Evolutionary conservation across 1,284 basidiomycete genomes (phyloP).

Genomic region (Flammula alnicola): DNA sequence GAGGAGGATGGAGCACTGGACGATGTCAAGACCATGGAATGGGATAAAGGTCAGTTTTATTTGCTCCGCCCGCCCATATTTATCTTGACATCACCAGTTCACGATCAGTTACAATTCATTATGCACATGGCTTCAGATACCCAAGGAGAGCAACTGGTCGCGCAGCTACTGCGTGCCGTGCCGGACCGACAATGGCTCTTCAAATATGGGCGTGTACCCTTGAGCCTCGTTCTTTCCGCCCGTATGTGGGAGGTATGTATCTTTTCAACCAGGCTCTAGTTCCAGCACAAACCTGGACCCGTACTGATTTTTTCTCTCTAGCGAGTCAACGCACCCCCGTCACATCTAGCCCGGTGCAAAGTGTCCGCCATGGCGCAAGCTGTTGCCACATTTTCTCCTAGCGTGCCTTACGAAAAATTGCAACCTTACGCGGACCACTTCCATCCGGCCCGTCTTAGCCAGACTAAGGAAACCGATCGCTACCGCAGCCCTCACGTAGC

Average conservation of each 20-base stretch:
- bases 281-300: no score
- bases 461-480: no score
- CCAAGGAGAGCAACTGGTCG: slow-evolving; percentile 80
- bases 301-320: slow-evolving; percentile 30
- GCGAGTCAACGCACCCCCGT: slow-evolving; percentile 41
- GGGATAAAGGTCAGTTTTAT: slow-evolving; percentile 45
- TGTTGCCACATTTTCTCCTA: slow-evolving; percentile 47
- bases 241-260: slow-evolving; percentile 70
- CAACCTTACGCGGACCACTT: slow-evolving; percentile 69
- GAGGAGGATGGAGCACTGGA: slow-evolving; percentile 55
- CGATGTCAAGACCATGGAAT: slow-evolving; percentile 49
- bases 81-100: slow-evolving; percentile 43
- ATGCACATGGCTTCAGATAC: slow-evolving; percentile 69
- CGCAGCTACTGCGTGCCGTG: slow-evolving; percentile 75
- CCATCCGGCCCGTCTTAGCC: slow-evolving; percentile 44
- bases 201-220: slow-evolving; percentile 78
- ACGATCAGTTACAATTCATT: slow-evolving; percentile 76
- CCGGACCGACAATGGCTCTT: slow-evolving; percentile 81
- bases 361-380: slow-evolving; percentile 78
- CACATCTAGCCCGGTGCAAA: slow-evolving; percentile 62
- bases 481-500: no score
- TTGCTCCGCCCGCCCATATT: not conserved
- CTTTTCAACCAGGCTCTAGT: no score
- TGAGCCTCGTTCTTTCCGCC: slow-evolving; percentile 72
- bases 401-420: slow-evolving; percentile 51